Base-by-base conservation (phyloP, 192 early-diverging fungal genomes). In the Backusella parvicylindrica region DNA sequence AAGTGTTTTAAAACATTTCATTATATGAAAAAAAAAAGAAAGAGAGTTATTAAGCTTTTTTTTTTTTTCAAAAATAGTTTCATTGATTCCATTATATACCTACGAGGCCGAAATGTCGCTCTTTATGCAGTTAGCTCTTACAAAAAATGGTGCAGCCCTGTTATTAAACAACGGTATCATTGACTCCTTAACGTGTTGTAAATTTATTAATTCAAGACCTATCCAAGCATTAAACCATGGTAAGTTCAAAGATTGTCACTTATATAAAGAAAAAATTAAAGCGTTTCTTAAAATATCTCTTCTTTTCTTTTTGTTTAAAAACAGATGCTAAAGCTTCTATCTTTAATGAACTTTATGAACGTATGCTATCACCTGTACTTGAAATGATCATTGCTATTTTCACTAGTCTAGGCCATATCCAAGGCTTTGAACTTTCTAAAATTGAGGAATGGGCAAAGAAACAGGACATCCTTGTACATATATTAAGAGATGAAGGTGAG, bases 81-180 rank as follows among this genome's bases (percentile, higher is more conserved):
- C 89, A 32, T 82, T 91, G 30, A 85, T 87, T 56, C 81, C 83
- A 53, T 77, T 89, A 28, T 94, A 89, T 78, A 90, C 95, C 66
- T 95, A 91, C 80, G 92, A 96, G 74, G 79, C 91, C 7, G 95
- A 95, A 84, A 89, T 96, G 87, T 79, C 88, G 0, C 85, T 98
- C 31, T 89, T 98, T 71, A 77, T 95, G 64, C 88, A 94, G n/a
- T 79, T 98, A 41, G 87, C 94, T 3, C 89, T 91, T 77, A 83
- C 84, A 8, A 75, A 81, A 11, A 92, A 93, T 26, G 95, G 95
- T 18, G 89, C 95, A 0, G 89, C 93, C 64, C 86, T 88, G 72
- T 82, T 98, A 35, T 66, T 96, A 23, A 92, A 95, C 36, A 88
- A 88, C 79, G 93, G 93, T 13, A 79, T 96, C 23, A 77, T 97